Evolutionary conservation across 805 yeast species (phyloP).

Genomic region (Starmera dryadoides): DNA sequence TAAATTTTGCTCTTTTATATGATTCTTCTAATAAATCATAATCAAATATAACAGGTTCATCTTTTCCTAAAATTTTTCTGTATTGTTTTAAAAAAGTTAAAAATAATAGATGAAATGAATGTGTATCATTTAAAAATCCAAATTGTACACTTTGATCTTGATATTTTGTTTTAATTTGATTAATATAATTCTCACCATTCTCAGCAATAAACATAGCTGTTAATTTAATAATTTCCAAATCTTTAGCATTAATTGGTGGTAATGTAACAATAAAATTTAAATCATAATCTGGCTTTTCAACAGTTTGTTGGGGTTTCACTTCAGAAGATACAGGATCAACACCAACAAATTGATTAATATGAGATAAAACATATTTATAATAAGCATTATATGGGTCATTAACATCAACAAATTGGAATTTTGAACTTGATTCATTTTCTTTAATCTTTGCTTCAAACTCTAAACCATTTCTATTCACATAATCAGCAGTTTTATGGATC

Average conservation of each 20-base stretch:
- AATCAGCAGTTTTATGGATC: slow-evolving; percentile 66
- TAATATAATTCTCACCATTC: slow-evolving; percentile 44
- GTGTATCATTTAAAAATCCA: slow-evolving; percentile 54
- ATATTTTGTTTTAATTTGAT: slow-evolving; percentile 28
- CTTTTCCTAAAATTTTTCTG: slow-evolving; percentile 15
- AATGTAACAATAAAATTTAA: slow-evolving; percentile 10
- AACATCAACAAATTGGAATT: slow-evolving; percentile 57
- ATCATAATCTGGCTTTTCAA: slow-evolving; percentile 3
- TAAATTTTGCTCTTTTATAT: slow-evolving; percentile 49
- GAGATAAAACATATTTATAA: slow-evolving; percentile 41
- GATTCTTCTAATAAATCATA: slow-evolving; percentile 37
- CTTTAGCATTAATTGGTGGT: slow-evolving; percentile 46
- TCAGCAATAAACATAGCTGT: slow-evolving; percentile 65
- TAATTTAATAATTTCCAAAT: slow-evolving; percentile 60
- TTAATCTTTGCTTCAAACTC: slow-evolving; percentile 55
- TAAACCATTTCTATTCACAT: slow-evolving; percentile 61
- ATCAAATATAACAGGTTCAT: slow-evolving; percentile 21
- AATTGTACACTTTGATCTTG: slow-evolving; percentile 44
- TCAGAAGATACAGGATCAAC: slow-evolving; percentile 16
- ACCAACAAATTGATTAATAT: slow-evolving; percentile 16
- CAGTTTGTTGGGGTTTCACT: neutral
- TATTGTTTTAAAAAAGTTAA: slow-evolving; percentile 50
- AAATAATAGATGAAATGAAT: slow-evolving; percentile 54
- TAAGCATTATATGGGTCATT: slow-evolving; percentile 50
- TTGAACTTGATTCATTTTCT: slow-evolving; percentile 36